phyloP scores from a whole-genome alignment of 2,329 filamentous ascomycete genomes.

The Beauveria sp. region DNA sequence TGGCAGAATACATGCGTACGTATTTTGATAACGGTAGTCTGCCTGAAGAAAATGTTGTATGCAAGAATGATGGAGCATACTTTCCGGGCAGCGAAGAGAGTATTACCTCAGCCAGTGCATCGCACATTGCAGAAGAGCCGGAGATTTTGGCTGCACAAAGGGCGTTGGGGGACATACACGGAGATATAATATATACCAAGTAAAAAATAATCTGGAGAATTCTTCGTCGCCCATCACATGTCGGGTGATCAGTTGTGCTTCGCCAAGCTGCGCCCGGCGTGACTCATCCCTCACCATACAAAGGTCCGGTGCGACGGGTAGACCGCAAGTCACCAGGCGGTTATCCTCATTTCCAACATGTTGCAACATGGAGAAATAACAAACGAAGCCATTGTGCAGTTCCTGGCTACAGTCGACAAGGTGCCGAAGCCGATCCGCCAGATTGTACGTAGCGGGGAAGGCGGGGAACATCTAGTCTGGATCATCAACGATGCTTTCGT shows the following conservation, averaged over 20 bases:
- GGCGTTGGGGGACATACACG: neutral
- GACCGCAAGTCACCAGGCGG: no score
- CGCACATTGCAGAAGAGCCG: slow-evolving; percentile 6
- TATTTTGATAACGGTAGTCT: slow-evolving; percentile 31
- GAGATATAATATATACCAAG: neutral
- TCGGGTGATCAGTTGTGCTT: neutral
- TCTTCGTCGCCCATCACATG: neutral
- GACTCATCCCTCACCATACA: neutral
- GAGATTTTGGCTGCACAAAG: slow-evolving; percentile 11
- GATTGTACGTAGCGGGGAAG: slow-evolving; percentile 5
- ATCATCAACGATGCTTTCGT: slow-evolving; percentile 4
- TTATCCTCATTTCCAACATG: neutral
- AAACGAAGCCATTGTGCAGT: neutral
- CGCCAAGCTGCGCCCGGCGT: neutral
- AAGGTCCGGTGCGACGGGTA: neutral
- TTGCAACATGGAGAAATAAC: neutral
- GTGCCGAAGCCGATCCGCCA: neutral
- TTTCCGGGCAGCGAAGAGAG: slow-evolving; percentile 23
- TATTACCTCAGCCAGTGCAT: no score
- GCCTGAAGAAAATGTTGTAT: slow-evolving; percentile 26
- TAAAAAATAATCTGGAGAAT: neutral
- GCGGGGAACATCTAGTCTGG: slow-evolving; percentile 8
- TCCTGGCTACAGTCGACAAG: neutral
- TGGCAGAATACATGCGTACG: slow-evolving; percentile 25
- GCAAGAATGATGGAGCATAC: slow-evolving; percentile 31